These are phyloP conservation scores for Ustilago shanxiensis DNA, from an alignment of 1,284 basidiomycete genomes.

Conservation along the genomic window DNA sequence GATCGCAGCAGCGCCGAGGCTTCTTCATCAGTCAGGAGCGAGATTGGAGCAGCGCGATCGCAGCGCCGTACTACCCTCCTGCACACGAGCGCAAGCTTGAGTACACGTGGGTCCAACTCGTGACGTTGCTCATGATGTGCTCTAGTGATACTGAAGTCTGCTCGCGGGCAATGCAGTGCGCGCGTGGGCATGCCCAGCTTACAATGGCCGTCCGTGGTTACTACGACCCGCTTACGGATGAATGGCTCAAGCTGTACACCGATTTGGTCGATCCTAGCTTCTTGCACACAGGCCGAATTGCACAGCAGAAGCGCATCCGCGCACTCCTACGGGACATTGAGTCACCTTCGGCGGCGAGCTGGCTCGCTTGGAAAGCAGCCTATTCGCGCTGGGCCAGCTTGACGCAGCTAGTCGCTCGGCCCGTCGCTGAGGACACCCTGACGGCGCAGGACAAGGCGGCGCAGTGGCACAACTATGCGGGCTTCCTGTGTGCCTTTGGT, in stretches of 20 bases:
- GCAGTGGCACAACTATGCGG: slow-evolving; percentile 87
- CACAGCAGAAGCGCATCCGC: slow-evolving; percentile 83
- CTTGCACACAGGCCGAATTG: slow-evolving; percentile 75
- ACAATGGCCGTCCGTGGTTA: slow-evolving; percentile 19
- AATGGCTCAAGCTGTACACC: slow-evolving; percentile 52
- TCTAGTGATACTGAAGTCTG: slow-evolving; percentile 64
- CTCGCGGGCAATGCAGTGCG: slow-evolving; percentile 54
- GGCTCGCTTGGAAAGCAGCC: slow-evolving; percentile 84
- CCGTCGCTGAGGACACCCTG: slow-evolving; percentile 76
- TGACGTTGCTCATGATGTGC: slow-evolving; percentile 58
- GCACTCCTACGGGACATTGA: slow-evolving; percentile 78
- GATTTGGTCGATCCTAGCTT: slow-evolving; percentile 52
- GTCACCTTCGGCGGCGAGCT: slow-evolving; percentile 77
- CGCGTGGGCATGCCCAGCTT: slow-evolving; percentile 36
- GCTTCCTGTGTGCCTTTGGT: slow-evolving; percentile 83
- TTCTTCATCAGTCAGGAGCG: slow-evolving; percentile 36
- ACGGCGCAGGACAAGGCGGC: slow-evolving; percentile 62
- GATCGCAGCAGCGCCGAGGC: slow-evolving; percentile 33
- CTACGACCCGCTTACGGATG: slow-evolving; percentile 39
- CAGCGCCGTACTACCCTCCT: slow-evolving; percentile 36
- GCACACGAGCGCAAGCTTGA: slow-evolving; percentile 40
- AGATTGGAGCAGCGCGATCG: slow-evolving; percentile 18
- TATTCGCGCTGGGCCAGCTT: slow-evolving; percentile 78
- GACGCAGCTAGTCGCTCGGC: slow-evolving; percentile 51
- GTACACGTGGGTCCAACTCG: slow-evolving; percentile 43